Evolutionary conservation across 2,329 filamentous ascomycete species (phyloP), one percentile per base, ranked within the genome.

Genomic region (Sarocladium strictum): DNA sequence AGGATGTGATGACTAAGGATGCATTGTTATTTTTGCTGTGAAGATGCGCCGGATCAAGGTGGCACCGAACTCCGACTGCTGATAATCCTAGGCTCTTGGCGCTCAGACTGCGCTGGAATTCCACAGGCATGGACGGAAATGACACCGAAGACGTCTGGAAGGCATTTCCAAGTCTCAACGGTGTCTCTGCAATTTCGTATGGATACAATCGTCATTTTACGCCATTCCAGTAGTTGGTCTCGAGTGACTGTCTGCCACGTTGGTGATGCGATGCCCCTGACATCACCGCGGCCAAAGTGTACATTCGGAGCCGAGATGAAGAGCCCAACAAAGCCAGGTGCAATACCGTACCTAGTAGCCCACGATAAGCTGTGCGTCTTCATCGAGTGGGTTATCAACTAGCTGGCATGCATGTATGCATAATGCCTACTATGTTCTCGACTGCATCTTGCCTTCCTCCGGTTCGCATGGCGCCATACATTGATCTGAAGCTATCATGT

Each of bases 1-100:
- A 19, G 60, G 61, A 15, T 5, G 27, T 11, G 47, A 11, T 51
- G 47, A 51, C 47, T 51, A 51, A 51, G 47, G 17, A 14, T 19
- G n/a, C 26, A 12, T 27, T 23, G 17, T 47, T 47, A 24, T 47
- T 47, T 47, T 47, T 23, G 29, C n/a, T 7, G 4, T 23, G 17
- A 9, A 15, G 12, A 21, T 51, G 47, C 27, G 47, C 47, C 47
- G 47, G 47, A 51, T 7, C 3, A 51, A 19, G 17, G 24, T 33
- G 3, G 2, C 3, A 29, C 47, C 47, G 47, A 9, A n/a, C 14
- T 23, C 47, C 17, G 47, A n/a, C 40, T 45, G 40, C 17, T 24
- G n/a, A 19, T 24, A 7, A 21, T 23, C 7, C 17, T 6, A 19
- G 15, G 40, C n/a, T 6, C 43, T 32, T 24, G 26, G 26, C 3